phyloP scores from a whole-genome alignment of 1,139 yeast species.

The Komagataea norvegica region DNA sequence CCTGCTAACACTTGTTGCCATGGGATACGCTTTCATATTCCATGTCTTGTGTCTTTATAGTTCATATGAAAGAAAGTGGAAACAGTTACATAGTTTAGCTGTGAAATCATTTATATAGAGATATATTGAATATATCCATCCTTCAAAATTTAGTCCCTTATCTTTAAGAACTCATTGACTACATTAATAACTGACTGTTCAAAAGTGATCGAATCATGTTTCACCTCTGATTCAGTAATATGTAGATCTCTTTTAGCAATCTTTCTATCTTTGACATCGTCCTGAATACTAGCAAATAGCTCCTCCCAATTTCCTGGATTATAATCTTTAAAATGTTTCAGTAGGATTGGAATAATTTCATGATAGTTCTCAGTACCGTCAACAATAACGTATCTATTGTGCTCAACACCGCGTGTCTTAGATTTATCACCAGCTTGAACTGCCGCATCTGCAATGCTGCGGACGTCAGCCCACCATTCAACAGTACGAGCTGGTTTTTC shows the following conservation, averaged over 20 bases:
- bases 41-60: conserved; percentile 15
- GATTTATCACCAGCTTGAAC: conserved; percentile 8
- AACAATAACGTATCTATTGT: conserved; percentile 12
- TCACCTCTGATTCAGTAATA: conserved; percentile 8
- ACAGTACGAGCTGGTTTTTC: conserved; percentile 3
- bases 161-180: not conserved
- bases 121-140: not conserved
- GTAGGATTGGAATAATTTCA: conserved; percentile 5
- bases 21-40: conserved; percentile 18
- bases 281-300: conserved; percentile 1
- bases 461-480: conserved; percentile 13
- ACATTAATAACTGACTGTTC: conserved; percentile 6
- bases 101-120: not conserved
- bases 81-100: conserved; percentile 7
- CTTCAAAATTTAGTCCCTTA: not conserved
- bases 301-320: conserved; percentile 12
- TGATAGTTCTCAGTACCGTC: conserved; percentile 11
- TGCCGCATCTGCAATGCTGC: conserved; percentile 10
- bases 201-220: conserved; percentile 4
- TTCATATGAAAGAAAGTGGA: conserved; percentile 22
- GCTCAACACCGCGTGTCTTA: conserved; percentile 3
- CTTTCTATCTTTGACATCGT: not conserved
- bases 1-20: conserved; percentile 9
- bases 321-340: conserved; percentile 1
- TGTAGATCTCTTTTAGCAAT: conserved; percentile 10